A percentile compares a stretch with the other conserved stretches of the same genome.
Evolutionary conservation across 179 eudicot genomes (phyloP).

Genomic region (Actinidia polygama): DNA sequence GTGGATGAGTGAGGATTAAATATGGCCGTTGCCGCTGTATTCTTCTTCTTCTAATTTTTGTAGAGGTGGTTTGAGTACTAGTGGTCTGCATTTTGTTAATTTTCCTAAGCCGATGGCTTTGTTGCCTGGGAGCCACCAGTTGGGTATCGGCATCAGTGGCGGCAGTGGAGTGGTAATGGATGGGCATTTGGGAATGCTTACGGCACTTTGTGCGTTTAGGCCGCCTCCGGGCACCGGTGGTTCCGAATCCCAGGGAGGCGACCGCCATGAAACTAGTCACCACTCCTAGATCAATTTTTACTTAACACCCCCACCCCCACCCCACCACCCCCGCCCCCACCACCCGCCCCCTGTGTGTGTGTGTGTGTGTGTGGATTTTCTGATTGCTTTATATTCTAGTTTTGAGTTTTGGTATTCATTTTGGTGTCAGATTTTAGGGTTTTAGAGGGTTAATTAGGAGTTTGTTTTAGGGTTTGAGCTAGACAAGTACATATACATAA

Average conservation of each 20-base stretch:
- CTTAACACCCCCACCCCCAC: too few species aligned
- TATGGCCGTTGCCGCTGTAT: slow-evolving; percentile 25
- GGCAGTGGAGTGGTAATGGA: slow-evolving; percentile 33
- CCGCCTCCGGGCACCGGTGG: slow-evolving; percentile 23
- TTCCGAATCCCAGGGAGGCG: slow-evolving; percentile 17
- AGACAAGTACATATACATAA: too few species aligned
- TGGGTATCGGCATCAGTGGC: neutral
- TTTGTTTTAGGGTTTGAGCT: too few species aligned
- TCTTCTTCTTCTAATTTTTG: slow-evolving; percentile 12
- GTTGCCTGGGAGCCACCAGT: slow-evolving; percentile 27
- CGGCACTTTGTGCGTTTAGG: slow-evolving; percentile 42
- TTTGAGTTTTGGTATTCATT: too few species aligned
- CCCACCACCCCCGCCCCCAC: too few species aligned
- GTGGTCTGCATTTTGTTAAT: slow-evolving; percentile 41
- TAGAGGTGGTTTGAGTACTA: slow-evolving; percentile 21
- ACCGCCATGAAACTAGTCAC: too few species aligned
- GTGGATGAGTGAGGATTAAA: slow-evolving; percentile 25
- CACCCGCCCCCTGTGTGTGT: too few species aligned
- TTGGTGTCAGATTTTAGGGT: too few species aligned
- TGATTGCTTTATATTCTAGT: too few species aligned
- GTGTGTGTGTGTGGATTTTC: too few species aligned
- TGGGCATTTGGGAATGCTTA: slow-evolving; percentile 50
- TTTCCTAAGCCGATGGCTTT: slow-evolving; percentile 31
- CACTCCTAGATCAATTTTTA: too few species aligned
- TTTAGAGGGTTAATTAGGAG: too few species aligned